These are phyloP conservation scores for Meyerozyma carpophila DNA, from an alignment of 1,139 yeast species.

Conservation along the genomic window DNA sequence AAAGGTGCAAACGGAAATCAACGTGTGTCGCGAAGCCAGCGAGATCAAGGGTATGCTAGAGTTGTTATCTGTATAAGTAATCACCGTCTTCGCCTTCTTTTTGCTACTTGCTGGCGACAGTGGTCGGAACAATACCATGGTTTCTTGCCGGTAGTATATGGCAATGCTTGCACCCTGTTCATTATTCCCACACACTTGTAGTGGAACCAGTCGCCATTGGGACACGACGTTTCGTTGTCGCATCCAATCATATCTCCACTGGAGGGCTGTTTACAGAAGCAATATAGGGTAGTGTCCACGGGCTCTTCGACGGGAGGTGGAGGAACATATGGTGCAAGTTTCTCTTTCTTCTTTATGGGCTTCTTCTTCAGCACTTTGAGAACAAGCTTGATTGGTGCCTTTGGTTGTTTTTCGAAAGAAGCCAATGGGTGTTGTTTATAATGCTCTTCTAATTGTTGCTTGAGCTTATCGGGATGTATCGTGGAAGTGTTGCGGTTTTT, in stretches of 20 bases:
- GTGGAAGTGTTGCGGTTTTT: slow-evolving; percentile 8
- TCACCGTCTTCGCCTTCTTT: slow-evolving; percentile 5
- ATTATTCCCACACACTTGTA: slow-evolving; percentile 43
- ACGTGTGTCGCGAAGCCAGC: slow-evolving; percentile 81
- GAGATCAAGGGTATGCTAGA: slow-evolving; percentile 92
- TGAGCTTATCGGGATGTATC: slow-evolving; percentile 17
- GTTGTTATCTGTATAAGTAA: slow-evolving; percentile 47
- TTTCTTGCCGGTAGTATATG: slow-evolving; percentile 30
- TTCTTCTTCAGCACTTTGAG: slow-evolving; percentile 21
- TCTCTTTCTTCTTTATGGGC: slow-evolving; percentile 1
- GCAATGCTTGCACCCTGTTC: slow-evolving; percentile 35
- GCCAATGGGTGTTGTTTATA: slow-evolving; percentile 31
- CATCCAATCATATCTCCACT: slow-evolving; percentile 47
- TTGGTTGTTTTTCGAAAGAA: slow-evolving; percentile 14
- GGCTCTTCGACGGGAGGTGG: slow-evolving; percentile 7
- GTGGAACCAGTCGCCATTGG: slow-evolving; percentile 48
- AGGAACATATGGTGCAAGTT: slow-evolving; percentile 2
- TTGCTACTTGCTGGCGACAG: slow-evolving; percentile 17
- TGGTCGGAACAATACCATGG: slow-evolving; percentile 40
- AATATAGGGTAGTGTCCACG: slow-evolving; percentile 25
- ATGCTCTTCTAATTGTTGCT: slow-evolving; percentile 30
- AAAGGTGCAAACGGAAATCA: slow-evolving; percentile 63
- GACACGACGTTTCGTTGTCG: slow-evolving; percentile 36
- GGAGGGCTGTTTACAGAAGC: slow-evolving; percentile 42
- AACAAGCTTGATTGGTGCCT: slow-evolving; percentile 19